Evolutionary conservation across 148 eudicot genomes (phyloP), one percentile per base, ranked within the genome.

Genomic region (Chenopodium berlandieri): DNA sequence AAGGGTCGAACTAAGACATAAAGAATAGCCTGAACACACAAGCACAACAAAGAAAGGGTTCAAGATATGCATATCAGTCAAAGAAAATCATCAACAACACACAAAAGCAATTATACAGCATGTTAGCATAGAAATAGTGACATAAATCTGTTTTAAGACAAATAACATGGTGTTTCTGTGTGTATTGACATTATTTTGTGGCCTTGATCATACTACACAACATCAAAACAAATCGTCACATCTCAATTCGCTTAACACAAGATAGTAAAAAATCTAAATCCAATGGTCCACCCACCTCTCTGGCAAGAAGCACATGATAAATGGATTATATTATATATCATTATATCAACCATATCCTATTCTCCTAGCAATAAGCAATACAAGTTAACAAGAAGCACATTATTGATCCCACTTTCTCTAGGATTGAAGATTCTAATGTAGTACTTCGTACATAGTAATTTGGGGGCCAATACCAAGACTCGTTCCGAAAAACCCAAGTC

Each of bases 1-100:
- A 92, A 47, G 77, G 95, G 94, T 34, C 93, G 89, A 67, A 92
- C 83, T 76, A 90, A 83, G 75, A 94, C 73, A 77, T 86, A 89
- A 37, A 86, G 54, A 68, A 92, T 9, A 50, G 91, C 95, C 98
- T 94, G 93, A 87, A 87, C 84, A 66, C 16, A 65, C 30, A 73
- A 64, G 17, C 27, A 48, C 11, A 27, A 7, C 50, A 77, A 10
- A 20, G 23, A 25, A 65, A 46, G n/a, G 8, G 16, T 31, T 23
- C 23, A 62, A 75, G 52, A 52, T 75, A 56, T 44, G 50, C 85
- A 47, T 46, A 71, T 27, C n/a, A 25, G 37, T 63, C 23, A 7
- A 37, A 34, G 20, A n/a, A 25, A 75, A 40, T 30, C 52, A n/a
- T 22, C 68, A 78, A 27, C 30, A 65, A 8, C n/a, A 47, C 27